Base-by-base conservation (phyloP, 257 asterid genomes). In the Gentiana dahurica region DNA sequence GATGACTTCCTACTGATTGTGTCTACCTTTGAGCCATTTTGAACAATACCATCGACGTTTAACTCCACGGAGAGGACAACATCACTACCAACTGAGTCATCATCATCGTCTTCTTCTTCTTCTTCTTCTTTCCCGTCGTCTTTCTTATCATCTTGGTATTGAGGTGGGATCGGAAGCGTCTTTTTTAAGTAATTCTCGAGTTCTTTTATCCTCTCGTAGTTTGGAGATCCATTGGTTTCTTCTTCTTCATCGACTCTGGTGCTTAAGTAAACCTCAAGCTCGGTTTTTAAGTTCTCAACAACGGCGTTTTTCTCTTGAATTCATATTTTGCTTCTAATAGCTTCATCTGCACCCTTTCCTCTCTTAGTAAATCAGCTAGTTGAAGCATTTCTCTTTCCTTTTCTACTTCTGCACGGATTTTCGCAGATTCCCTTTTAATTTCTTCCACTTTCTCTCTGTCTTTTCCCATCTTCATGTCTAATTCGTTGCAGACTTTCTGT, bases 381-480 rank as follows among this genome's bases (percentile, higher is more conserved):
- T 89, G 99, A 67, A 93, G 91, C 97, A 86, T 89, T 78, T 93
- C 97, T 67, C 97, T 75, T 71, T 93, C 99, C 56, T 82, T 92
- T 53, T 92, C 99, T 33, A 92, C 73, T 56, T 88, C 97, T 46
- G 84, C 86, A 0, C 80, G 77, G 12, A 77, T 94, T 76, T 81
- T 80, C 1, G 65, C 91, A 0, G 90, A 80, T 32, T 81, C 79
- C 58, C 68, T 79, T 77, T 82, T 88, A 63, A 92, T 44, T 53
- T 80, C 93, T 74, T 82, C 99, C 61, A 79, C 97, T 69, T 77
- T 87, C 0, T 94, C 95, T 59, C 86, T 68, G 55, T 93, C 95
- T 63, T 89, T 91, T 6, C 94, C 95, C 2, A 93, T 80, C 12
- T 95, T 97, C 5, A 81, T 61, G 2, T 95, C 95, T 67, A 93